phyloP scores from a whole-genome alignment of 2,329 filamentous ascomycete species.

The Alternaria brassicicola region DNA sequence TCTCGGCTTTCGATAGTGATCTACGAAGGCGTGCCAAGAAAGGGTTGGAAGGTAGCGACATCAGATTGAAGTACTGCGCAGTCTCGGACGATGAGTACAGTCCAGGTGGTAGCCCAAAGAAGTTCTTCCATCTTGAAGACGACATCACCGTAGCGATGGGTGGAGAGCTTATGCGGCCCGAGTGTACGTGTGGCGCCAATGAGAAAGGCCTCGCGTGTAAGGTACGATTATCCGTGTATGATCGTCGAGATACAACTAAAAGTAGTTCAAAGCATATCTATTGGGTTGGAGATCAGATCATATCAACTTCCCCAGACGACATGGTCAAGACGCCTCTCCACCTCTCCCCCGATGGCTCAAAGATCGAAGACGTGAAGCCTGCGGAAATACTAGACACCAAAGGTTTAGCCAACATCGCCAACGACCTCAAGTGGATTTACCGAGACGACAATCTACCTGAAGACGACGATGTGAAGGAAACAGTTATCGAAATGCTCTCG shows the following conservation, averaged over 20 bases:
- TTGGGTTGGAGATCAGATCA: slow-evolving; percentile 47
- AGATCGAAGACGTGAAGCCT: slow-evolving; percentile 38
- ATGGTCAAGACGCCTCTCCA: slow-evolving; percentile 36
- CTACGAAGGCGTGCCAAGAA: slow-evolving; percentile 39
- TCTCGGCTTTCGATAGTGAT: slow-evolving; percentile 39
- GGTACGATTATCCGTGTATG: slow-evolving; percentile 22
- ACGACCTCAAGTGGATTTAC: slow-evolving; percentile 40
- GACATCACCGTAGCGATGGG: slow-evolving; percentile 45
- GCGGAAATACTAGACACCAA: slow-evolving; percentile 37
- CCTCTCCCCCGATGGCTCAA: slow-evolving; percentile 42
- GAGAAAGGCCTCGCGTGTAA: slow-evolving; percentile 44
- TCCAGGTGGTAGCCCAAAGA: slow-evolving; percentile 18
- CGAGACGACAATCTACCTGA: slow-evolving; percentile 35
- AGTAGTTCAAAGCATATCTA: slow-evolving; percentile 43
- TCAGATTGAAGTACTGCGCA: slow-evolving; percentile 46
- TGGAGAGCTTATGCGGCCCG: slow-evolving; percentile 31
- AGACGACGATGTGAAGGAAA: slow-evolving; percentile 38
- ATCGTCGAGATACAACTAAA: slow-evolving; percentile 1
- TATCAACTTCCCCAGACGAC: slow-evolving; percentile 29
- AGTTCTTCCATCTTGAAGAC: slow-evolving; percentile 47
- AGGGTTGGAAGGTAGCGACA: slow-evolving; percentile 43
- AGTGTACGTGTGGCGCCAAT: slow-evolving; percentile 45
- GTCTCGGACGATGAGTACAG: slow-evolving; percentile 32
- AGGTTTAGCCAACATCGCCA: slow-evolving; percentile 35
- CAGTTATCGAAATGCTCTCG: slow-evolving; percentile 45